Evolutionary conservation across 2,329 filamentous ascomycete species (phyloP).

Genomic region (Alternaria incomplexa): DNA sequence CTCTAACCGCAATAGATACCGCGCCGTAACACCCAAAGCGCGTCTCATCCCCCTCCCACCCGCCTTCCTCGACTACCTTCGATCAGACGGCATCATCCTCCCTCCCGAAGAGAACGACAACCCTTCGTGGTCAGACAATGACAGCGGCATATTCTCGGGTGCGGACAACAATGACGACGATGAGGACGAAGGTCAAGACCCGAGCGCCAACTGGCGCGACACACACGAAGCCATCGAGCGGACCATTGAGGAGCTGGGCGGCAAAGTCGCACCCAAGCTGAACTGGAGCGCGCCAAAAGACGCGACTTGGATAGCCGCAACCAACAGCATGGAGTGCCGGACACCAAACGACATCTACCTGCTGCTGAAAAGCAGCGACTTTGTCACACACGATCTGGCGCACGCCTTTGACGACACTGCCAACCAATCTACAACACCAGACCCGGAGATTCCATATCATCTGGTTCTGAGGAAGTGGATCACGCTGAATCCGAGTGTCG

Average conservation of each 20-base stretch:
- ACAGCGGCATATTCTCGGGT: constrained; percentile 59
- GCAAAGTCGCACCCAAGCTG: constrained; percentile 86
- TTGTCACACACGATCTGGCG: constrained; percentile 91
- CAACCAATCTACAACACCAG: constrained; percentile 25
- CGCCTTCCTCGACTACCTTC: constrained; percentile 83
- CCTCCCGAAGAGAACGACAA: constrained; percentile 68
- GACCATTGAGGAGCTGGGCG: constrained; percentile 81
- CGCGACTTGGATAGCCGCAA: constrained; percentile 86
- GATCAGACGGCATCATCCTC: constrained; percentile 89
- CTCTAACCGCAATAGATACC: constrained; percentile 64
- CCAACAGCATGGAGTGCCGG: constrained; percentile 90
- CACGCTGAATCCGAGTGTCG: constrained; percentile 84
- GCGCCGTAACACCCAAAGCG: constrained; percentile 81
- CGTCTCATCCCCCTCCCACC: constrained; percentile 78
- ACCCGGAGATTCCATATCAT: constrained; percentile 69
- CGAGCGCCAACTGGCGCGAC: constrained; percentile 66
- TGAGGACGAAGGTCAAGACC: constrained; percentile 66
- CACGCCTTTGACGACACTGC: constrained; percentile 84
- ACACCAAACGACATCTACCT: constrained; percentile 91
- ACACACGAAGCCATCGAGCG: constrained; percentile 78
- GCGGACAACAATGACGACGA: constrained; percentile 55
- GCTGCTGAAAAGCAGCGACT: constrained; percentile 91
- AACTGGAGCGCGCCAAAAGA: constrained; percentile 99
- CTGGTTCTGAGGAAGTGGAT: constrained; percentile 89
- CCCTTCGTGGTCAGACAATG: constrained; percentile 54